A percentile compares a stretch with the other conserved stretches of the same genome.
Conservation (phyloP, 352 stramenopile species). For the Lagenidium giganteum region DNA sequence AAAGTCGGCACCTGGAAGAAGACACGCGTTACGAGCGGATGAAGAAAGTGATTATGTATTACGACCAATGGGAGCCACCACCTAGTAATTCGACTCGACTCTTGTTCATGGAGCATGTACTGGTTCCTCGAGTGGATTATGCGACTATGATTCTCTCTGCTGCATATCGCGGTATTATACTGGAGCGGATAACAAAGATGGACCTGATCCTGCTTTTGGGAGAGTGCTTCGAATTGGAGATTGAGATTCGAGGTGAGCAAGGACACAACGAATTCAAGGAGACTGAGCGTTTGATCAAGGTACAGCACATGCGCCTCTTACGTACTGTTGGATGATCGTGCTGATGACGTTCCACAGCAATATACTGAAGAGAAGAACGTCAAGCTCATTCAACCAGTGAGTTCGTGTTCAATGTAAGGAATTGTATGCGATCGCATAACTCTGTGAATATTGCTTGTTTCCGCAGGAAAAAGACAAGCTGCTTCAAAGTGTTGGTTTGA, state of each 20-base stretch:
- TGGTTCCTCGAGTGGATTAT: slow-evolving; percentile 72
- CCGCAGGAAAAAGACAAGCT: slow-evolving; percentile 15
- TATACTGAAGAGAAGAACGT: slow-evolving; percentile 24
- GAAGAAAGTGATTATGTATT: slow-evolving; percentile 79
- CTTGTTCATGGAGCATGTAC: slow-evolving; percentile 83
- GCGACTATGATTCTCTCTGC: slow-evolving; percentile 63
- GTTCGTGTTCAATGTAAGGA: background rate
- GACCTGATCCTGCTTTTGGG: slow-evolving; percentile 77
- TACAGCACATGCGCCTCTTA: too few species aligned
- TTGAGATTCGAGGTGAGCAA: slow-evolving; percentile 34
- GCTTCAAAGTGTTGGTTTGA: slow-evolving; percentile 8
- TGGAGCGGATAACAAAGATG: slow-evolving; percentile 83
- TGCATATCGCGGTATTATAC: slow-evolving; percentile 61
- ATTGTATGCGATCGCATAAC: background rate
- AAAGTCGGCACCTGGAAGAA: slow-evolving; percentile 48
- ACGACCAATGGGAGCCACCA: slow-evolving; percentile 79
- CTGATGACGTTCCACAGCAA: slow-evolving; percentile 17
- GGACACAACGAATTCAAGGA: slow-evolving; percentile 41
- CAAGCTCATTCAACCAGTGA: slow-evolving; percentile 25
- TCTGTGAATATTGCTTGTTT: background rate
- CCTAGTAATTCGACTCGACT: slow-evolving; percentile 72
- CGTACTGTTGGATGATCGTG: too few species aligned
- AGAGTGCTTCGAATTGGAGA: slow-evolving; percentile 84
- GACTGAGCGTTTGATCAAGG: slow-evolving; percentile 36
- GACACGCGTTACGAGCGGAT: slow-evolving; percentile 51